Conservation (phyloP, 1,284 basidiomycete species). For the Cryptococcus sp. region DNA sequence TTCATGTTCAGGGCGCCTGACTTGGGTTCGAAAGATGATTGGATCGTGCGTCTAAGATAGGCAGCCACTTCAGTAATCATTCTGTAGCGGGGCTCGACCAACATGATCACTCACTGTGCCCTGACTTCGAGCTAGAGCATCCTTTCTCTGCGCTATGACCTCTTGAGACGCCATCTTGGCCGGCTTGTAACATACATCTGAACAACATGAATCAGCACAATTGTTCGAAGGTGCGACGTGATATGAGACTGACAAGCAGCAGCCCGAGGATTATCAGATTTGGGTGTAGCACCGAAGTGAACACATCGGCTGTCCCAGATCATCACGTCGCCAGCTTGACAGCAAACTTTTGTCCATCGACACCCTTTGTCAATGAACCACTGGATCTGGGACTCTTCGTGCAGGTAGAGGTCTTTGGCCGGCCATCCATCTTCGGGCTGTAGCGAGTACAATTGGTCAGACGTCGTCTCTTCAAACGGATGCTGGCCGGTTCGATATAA, state of each 20-base stretch:
- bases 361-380: conserved; percentile 40
- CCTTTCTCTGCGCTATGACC: too few species aligned
- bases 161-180: not conserved
- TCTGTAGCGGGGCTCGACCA: too few species aligned
- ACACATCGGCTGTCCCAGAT: conserved; percentile 30
- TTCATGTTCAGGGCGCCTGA: too few species aligned
- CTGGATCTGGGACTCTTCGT: conserved; percentile 28
- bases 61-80: too few species aligned
- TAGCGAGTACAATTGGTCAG: not conserved
- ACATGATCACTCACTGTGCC: too few species aligned
- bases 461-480: too few species aligned
- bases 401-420: conserved; percentile 9
- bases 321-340: conserved; percentile 31
- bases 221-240: too few species aligned
- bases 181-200: not conserved
- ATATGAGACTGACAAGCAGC: conserved; percentile 29
- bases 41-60: too few species aligned
- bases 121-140: too few species aligned
- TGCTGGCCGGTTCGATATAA: too few species aligned
- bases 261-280: conserved; percentile 29
- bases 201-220: not conserved
- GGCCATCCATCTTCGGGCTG: conserved; percentile 34
- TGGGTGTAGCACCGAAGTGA: conserved; percentile 23
- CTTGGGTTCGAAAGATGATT: too few species aligned
- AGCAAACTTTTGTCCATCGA: conserved; percentile 28